Conservation (phyloP, 768 basidiomycete genomes). For the Hygrocybe coccinea region DNA sequence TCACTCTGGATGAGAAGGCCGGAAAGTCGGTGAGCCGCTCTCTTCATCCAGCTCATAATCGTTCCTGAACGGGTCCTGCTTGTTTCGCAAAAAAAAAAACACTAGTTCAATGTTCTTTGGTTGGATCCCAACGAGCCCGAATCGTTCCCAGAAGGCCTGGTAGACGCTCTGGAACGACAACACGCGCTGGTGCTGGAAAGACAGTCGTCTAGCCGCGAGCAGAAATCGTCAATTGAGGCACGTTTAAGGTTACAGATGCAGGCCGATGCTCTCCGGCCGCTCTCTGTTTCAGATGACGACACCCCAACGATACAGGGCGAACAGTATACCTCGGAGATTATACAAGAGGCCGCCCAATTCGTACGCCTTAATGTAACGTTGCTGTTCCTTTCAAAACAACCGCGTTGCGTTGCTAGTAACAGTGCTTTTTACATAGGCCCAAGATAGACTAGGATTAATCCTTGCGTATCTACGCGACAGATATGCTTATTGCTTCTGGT, state of each 20-base stretch:
- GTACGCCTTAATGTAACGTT: constrained; percentile 57
- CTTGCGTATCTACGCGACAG: constrained; percentile 67
- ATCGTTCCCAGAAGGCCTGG: constrained; percentile 61
- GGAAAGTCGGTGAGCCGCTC: constrained; percentile 55
- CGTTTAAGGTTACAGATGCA: constrained; percentile 73
- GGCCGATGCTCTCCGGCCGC: constrained; percentile 60
- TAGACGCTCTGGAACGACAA: constrained; percentile 50
- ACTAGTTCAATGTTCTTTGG: constrained; percentile 79
- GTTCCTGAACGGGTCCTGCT: constrained; percentile 1
- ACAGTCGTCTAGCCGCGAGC: constrained; percentile 11
- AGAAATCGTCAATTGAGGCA: constrained; percentile 36
- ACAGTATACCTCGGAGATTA: constrained; percentile 46
- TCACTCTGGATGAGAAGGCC: constrained; percentile 66
- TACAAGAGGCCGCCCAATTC: constrained; percentile 67
- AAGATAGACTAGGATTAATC: constrained; percentile 62
- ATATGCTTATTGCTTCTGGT: constrained; percentile 85
- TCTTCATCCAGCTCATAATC: background rate
- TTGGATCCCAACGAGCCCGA: constrained; percentile 62
- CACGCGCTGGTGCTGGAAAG: constrained; percentile 27
- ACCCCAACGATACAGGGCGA: constrained; percentile 27
- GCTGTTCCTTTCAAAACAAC: background rate
- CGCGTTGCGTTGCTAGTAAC: background rate
- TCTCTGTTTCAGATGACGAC: constrained; percentile 37
- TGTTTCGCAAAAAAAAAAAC: constrained; percentile 1
- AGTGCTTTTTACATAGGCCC: constrained; percentile 47